Conservation (phyloP, 805 yeast species). For the Candida boidinii region DNA sequence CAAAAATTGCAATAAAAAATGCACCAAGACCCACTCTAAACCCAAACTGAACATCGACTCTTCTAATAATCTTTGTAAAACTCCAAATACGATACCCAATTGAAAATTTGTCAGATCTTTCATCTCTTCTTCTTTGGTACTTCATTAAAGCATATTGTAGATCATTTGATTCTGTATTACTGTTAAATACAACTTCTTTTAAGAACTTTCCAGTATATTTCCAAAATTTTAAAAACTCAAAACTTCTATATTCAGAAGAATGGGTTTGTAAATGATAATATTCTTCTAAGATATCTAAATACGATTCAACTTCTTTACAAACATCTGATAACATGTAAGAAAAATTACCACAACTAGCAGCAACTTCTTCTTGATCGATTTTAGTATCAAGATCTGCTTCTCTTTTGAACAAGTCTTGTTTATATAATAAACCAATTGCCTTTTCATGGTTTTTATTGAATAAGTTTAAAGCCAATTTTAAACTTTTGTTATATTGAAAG, state of each 20-base stretch:
- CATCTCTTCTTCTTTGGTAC: too few species aligned
- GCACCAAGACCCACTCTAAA: conserved; percentile 76
- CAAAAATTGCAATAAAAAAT: conserved; percentile 53
- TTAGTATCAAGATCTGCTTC: conserved; percentile 29
- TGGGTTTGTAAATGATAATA: conserved; percentile 17
- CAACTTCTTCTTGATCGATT: conserved; percentile 69
- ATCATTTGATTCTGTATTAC: conserved; percentile 2
- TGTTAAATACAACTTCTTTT: too few species aligned
- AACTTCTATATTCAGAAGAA: conserved; percentile 22
- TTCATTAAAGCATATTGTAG: too few species aligned
- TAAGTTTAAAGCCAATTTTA: conserved; percentile 42
- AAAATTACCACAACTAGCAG: conserved; percentile 79
- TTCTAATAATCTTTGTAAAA: conserved; percentile 39
- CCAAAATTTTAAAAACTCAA: conserved; percentile 53
- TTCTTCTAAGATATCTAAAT: conserved; percentile 35
- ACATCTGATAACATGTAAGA: conserved; percentile 56
- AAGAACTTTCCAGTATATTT: conserved; percentile 4
- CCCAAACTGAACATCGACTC: conserved; percentile 71
- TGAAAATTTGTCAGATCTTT: background rate
- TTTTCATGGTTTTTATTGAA: conserved; percentile 48
- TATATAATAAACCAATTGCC: conserved; percentile 52
- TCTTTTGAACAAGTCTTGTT: conserved; percentile 40
- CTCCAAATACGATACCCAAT: conserved; percentile 36
- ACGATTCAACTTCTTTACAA: conserved; percentile 45
- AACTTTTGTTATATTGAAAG: conserved; percentile 37